These are phyloP conservation scores for Gamarada debralockiae DNA, from an alignment of 495 filamentous ascomycete species.

Conservation along the genomic window DNA sequence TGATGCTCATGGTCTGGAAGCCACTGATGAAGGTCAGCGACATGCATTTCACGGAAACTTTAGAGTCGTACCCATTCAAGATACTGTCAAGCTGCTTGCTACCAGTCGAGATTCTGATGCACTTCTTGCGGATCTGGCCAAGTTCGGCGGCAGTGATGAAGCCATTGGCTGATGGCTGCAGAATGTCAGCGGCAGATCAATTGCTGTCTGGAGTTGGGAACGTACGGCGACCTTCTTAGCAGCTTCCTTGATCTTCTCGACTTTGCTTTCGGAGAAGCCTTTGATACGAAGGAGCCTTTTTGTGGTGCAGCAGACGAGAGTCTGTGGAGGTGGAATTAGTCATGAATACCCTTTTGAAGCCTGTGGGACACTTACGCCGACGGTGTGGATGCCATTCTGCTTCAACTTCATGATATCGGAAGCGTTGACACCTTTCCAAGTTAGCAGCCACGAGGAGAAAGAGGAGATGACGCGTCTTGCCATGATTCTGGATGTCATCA, in stretches of 20 bases:
- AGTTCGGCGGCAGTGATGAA: conserved; percentile 77
- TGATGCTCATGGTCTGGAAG: conserved; percentile 79
- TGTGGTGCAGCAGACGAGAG: conserved; percentile 62
- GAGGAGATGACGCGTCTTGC: conserved; percentile 49
- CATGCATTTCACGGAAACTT: background rate
- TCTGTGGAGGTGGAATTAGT: conserved; percentile 34
- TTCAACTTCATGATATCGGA: conserved; percentile 75
- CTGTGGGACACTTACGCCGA: conserved; percentile 50
- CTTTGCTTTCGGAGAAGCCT: conserved; percentile 77
- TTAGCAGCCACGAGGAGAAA: conserved; percentile 13
- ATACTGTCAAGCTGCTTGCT: conserved; percentile 75
- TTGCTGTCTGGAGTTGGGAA: background rate
- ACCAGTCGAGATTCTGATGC: conserved; percentile 67
- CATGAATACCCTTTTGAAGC: background rate
- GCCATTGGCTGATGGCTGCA: conserved; percentile 59
- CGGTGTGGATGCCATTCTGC: conserved; percentile 64
- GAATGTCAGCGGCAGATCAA: conserved; percentile 2
- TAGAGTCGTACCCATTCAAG: conserved; percentile 54
- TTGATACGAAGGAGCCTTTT: conserved; percentile 69
- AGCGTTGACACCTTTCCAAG: conserved; percentile 58
- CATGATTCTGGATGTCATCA: conserved; percentile 70
- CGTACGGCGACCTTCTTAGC: conserved; percentile 54
- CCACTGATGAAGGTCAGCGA: conserved; percentile 42
- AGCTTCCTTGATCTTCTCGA: conserved; percentile 79
- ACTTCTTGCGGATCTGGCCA: conserved; percentile 61